Percentiles rank a stretch among this genome's conserved stretches.
phyloP scores from a whole-genome alignment of 2,329 filamentous ascomycete species.

The Botryotinia calthae region DNA sequence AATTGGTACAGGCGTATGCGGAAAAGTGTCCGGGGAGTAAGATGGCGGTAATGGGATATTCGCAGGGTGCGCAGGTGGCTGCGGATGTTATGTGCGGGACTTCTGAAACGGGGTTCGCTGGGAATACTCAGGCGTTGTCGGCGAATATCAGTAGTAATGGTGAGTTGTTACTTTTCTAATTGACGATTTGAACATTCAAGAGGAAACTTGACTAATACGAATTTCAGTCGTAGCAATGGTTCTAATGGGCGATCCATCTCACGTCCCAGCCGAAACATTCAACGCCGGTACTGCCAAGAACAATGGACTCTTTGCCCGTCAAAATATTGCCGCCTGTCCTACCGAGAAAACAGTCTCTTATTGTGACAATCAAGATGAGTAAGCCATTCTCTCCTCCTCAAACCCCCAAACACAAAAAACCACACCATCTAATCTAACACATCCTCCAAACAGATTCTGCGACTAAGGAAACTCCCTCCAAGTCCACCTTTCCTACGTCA shows the following conservation, averaged over 20 bases:
- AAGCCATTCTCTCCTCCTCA: background rate
- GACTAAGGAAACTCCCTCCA: background rate
- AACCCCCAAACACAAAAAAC: background rate
- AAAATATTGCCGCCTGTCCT: conserved; percentile 18
- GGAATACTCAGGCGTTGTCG: conserved; percentile 22
- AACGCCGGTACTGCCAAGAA: conserved; percentile 36
- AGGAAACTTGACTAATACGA: conserved; percentile 22
- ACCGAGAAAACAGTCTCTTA: background rate
- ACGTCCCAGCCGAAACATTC: conserved; percentile 35
- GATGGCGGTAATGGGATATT: conserved; percentile 33
- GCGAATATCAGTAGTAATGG: conserved; percentile 3
- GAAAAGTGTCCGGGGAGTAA: conserved; percentile 34
- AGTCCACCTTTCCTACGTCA: conserved; percentile 12
- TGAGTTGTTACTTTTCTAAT: background rate
- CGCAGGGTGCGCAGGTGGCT: conserved; percentile 36
- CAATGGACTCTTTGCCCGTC: conserved; percentile 34
- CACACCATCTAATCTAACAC: background rate
- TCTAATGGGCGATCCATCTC: conserved; percentile 42
- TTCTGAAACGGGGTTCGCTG: background rate
- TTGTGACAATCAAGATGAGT: conserved; percentile 4
- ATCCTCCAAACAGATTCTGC: background rate
- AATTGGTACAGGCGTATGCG: conserved; percentile 37
- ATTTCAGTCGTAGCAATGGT: conserved; percentile 36
- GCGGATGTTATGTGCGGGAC: conserved; percentile 36
- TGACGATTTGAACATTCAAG: no score